Base-by-base conservation (phyloP, 805 yeast genomes). In the Kregervanrija pseudodelftensis region DNA sequence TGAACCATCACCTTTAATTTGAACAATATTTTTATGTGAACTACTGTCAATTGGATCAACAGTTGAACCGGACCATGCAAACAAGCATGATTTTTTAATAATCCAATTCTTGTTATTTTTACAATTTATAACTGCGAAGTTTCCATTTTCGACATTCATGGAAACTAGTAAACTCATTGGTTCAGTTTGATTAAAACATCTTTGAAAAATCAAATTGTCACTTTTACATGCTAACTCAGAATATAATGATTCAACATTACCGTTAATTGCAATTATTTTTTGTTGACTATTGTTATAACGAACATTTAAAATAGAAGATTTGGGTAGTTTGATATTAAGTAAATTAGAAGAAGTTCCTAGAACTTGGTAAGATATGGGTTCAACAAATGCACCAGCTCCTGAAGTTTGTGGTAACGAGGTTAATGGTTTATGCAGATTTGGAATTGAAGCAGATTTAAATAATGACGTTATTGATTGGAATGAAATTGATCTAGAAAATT, bases 341-440 rank as follows among this genome's bases (percentile, higher is more conserved):
- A 74, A 47, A 43, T 66, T 60, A 16, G 62, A 54, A 4, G 69
- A 64, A 11, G 48, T 43, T 2, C 78, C 79, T 11, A 73, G 48
- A 3, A 73, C 67, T 35, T 62, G 63, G 50, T 70, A 74, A 10
- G 53, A 46, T 3, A 74, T 71, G 8, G 72, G 60, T 46, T 70
- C 75, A 22, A 65, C 63, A 50, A 72, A 72, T 8, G 76, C 74
- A 1, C 76, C 78, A 13, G 54, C 56, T 1, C 75, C 77, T 0
- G 77, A 68, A 3, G 64, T 65, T n/a, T 51, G 54, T 2, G 74
- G 71, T 11, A 61, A 39, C 37, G 59, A 39, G 30, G 53, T 52
- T 16, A 55, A 36, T 2, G 64, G 59, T 37, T 49, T 42, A 12
- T 45, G 46, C n/a, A 49, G 30, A 14, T 39, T 40, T 35, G 35